Evolutionary conservation across 2,329 filamentous ascomycete species (phyloP).

Genomic region (Sclerotinia nivalis): DNA sequence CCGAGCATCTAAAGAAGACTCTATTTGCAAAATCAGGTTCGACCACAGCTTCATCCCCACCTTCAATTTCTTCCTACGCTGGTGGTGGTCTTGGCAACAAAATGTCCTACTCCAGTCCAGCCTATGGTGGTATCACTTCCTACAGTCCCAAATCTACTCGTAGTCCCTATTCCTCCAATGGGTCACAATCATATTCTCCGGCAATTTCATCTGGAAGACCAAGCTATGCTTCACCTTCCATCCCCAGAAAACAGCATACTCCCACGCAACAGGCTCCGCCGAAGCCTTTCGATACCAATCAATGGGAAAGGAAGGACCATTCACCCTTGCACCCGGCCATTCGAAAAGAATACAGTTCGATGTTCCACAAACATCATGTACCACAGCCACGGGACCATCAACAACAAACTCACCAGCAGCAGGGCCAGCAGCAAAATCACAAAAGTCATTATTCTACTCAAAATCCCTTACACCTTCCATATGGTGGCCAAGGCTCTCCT

Average conservation of each 20-base stretch:
- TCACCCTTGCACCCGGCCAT: conserved; percentile 44
- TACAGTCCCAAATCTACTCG: conserved; percentile 9
- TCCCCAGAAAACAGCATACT: conserved; percentile 25
- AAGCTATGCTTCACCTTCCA: conserved; percentile 19
- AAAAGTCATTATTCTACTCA: not conserved
- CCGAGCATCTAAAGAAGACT: conserved; percentile 37
- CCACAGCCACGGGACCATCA: conserved; percentile 19
- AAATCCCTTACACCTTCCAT: not conserved
- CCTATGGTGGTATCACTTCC: not conserved
- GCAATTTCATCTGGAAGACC: conserved; percentile 11
- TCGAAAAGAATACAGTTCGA: conserved; percentile 39
- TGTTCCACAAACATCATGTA: conserved; percentile 31
- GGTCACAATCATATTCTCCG: conserved; percentile 21
- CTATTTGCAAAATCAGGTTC: conserved; percentile 35
- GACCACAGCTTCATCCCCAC: conserved; percentile 4
- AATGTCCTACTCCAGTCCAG: not conserved
- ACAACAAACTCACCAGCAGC: conserved; percentile 1
- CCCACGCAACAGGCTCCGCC: conserved; percentile 22
- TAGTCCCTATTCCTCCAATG: conserved; percentile 6
- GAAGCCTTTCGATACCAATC: conserved; percentile 12
- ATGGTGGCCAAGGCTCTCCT: conserved; percentile 4
- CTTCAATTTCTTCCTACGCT: conserved; percentile 22
- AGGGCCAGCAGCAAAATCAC: not conserved
- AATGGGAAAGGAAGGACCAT: conserved; percentile 37
- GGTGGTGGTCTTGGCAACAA: conserved; percentile 12